Conservation (phyloP, 2,329 filamentous ascomycete species). For the Fusarium stilboides region DNA sequence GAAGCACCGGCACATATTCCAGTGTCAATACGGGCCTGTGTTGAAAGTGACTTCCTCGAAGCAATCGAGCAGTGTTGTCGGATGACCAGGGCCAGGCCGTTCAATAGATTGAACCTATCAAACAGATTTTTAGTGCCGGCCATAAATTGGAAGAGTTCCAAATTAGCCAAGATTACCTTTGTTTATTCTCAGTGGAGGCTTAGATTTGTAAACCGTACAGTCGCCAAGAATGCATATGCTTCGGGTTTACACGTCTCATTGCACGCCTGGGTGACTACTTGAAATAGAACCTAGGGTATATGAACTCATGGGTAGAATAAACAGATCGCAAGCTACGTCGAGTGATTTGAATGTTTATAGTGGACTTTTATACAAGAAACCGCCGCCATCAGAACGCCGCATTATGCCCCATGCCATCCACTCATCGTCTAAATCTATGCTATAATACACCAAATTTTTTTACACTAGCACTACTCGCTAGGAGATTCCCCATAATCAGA, state of each 20-base stretch:
- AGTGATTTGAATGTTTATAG: neutral
- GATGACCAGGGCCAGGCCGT: neutral
- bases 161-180: constrained; percentile 1
- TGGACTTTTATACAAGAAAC: constrained; percentile 1
- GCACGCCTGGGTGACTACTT: neutral
- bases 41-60: neutral
- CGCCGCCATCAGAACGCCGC: constrained; percentile 21
- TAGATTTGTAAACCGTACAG: neutral
- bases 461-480: constrained; percentile 12
- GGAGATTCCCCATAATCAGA: neutral
- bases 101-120: neutral
- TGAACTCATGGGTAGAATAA: neutral
- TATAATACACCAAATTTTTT: constrained; percentile 17
- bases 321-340: neutral
- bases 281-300: too few relatives aligned
- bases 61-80: constrained; percentile 1
- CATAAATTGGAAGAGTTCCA: neutral
- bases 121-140: neutral
- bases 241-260: neutral
- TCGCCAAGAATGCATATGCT: neutral
- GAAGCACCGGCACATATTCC: constrained; percentile 1
- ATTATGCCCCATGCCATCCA: constrained; percentile 3
- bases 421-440: constrained; percentile 13
- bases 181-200: neutral
- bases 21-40: constrained; percentile 1